These are phyloP conservation scores for Fusarium caatingaense DNA, from an alignment of 2,329 filamentous ascomycete genomes.

Conservation along the genomic window DNA sequence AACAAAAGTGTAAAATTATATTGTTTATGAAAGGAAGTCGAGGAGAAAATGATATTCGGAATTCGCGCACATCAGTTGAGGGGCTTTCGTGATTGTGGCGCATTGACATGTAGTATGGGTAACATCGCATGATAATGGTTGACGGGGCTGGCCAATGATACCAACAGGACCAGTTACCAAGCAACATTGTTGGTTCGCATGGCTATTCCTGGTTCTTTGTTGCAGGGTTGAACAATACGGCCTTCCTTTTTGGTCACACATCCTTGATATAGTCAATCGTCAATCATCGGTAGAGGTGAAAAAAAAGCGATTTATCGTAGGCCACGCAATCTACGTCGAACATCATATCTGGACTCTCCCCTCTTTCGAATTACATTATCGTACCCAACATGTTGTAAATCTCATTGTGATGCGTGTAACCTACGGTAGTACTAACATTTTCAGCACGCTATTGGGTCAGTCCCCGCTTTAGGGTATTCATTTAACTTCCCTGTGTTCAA, in stretches of 20 bases:
- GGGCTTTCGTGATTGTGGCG: not conserved
- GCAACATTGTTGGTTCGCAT: not conserved
- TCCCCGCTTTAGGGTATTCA: too few species aligned
- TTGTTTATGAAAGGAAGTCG: rapidly evolving
- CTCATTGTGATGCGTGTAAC: too few species aligned
- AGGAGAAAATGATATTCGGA: not conserved
- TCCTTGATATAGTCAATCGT: too few species aligned
- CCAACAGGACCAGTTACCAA: rapidly evolving
- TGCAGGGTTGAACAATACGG: rapidly evolving
- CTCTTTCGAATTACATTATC: too few species aligned
- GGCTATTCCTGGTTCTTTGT: not conserved
- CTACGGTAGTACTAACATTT: too few species aligned
- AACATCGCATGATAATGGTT: not conserved
- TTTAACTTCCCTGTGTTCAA: too few species aligned
- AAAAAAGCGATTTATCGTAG: too few species aligned
- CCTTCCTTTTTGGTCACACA: not conserved
- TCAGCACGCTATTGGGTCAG: too few species aligned
- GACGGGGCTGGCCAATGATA: not conserved
- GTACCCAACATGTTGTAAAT: too few species aligned
- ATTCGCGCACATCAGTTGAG: not conserved
- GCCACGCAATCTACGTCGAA: too few species aligned
- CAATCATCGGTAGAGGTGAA: too few species aligned
- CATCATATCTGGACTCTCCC: too few species aligned
- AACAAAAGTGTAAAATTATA: rapidly evolving
- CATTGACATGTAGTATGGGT: not conserved